Evolutionary conservation across 1,284 basidiomycete genomes (phyloP).

Genomic region (Gomphus bonarii): DNA sequence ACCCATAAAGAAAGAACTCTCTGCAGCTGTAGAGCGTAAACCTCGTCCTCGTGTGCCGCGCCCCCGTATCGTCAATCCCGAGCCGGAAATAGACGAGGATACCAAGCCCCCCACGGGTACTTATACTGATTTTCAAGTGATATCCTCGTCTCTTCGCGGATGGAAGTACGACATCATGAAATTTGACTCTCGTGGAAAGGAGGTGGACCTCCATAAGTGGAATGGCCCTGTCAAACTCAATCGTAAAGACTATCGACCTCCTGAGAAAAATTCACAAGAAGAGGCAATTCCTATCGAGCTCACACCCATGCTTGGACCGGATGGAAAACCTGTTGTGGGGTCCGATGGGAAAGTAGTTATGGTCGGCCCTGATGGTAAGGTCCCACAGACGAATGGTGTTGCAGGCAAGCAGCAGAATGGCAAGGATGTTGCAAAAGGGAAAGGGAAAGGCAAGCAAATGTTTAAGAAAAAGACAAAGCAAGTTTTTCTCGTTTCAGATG

Average conservation of each 20-base stretch:
- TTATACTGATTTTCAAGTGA: constrained; percentile 50
- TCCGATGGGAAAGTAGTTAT: constrained; percentile 65
- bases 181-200: constrained; percentile 50
- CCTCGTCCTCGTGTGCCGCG: constrained; percentile 1
- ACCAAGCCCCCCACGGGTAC: constrained; percentile 1
- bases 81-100: constrained; percentile 2
- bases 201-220: constrained; percentile 57
- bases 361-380: constrained; percentile 62
- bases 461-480: constrained; percentile 82
- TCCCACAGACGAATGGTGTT: constrained; percentile 17
- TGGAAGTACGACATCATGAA: constrained; percentile 85
- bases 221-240: constrained; percentile 70
- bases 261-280: constrained; percentile 17
- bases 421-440: constrained; percentile 34
- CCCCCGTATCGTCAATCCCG: not conserved
- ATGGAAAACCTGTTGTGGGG: constrained; percentile 71
- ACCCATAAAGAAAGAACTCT: constrained; percentile 8
- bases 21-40: constrained; percentile 6
- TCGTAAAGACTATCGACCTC: constrained; percentile 57
- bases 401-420: constrained; percentile 23
- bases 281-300: constrained; percentile 40
- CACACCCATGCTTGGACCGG: constrained; percentile 56
- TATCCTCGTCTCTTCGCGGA: constrained; percentile 66
- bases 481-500: constrained; percentile 65
- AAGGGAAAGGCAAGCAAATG: constrained; percentile 46